These are phyloP conservation scores for Cryptococcus depauperatus DNA, from an alignment of 1,284 basidiomycete genomes.

Conservation along the genomic window DNA sequence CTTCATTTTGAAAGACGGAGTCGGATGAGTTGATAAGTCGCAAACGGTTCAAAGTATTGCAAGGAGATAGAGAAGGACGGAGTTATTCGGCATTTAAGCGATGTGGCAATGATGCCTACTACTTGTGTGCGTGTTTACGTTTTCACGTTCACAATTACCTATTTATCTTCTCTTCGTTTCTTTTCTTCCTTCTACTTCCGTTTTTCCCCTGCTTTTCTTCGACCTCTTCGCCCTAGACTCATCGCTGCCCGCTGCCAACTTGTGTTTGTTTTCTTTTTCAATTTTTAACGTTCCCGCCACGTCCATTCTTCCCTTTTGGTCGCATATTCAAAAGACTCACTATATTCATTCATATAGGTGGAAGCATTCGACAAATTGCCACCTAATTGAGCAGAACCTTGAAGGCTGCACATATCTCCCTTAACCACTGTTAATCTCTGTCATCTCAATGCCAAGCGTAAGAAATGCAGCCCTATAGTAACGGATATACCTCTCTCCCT, in stretches of 20 bases:
- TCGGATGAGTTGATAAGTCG: slow-evolving; percentile 19
- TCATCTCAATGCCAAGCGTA: not conserved
- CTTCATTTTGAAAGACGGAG: slow-evolving; percentile 46
- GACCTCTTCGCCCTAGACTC: not conserved
- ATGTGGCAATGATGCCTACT: no score
- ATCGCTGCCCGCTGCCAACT: not conserved
- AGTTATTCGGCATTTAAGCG: not conserved
- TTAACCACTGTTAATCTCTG: not conserved
- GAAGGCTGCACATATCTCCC: no score
- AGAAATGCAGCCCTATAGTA: slow-evolving; percentile 11
- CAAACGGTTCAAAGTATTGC: not conserved
- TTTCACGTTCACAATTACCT: no score
- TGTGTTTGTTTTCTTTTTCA: not conserved
- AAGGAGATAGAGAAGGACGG: not conserved
- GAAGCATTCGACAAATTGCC: no score
- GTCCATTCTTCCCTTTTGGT: not conserved
- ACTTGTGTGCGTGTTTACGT: not conserved
- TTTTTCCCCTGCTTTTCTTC: slow-evolving; percentile 1
- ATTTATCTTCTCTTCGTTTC: slow-evolving; percentile 2
- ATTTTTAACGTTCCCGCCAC: not conserved
- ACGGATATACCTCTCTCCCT: slow-evolving; percentile 20
- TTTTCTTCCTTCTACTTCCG: not conserved
- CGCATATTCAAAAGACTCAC: no score
- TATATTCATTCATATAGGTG: no score
- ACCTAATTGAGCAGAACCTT: not conserved